Evolutionary conservation across 129 eudicot species (phyloP).

Genomic region (Sambucus nigra): DNA sequence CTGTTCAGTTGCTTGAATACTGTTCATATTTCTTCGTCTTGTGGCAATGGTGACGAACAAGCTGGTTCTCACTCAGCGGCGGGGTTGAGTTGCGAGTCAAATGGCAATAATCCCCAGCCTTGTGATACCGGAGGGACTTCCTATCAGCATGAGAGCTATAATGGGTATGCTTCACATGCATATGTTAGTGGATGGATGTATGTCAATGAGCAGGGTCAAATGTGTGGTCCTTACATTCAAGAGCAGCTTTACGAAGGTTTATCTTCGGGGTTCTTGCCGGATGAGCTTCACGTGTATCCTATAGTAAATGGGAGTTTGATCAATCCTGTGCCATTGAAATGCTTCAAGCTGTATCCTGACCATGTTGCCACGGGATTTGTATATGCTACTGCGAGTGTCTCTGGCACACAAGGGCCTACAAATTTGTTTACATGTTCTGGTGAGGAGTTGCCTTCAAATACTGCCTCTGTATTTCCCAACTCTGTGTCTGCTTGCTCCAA

Average conservation of each 20-base stretch:
- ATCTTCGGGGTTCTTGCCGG: slow-evolving; percentile 71
- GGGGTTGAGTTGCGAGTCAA: slow-evolving; percentile 39
- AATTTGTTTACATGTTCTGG: slow-evolving; percentile 7
- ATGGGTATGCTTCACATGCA: slow-evolving; percentile 22
- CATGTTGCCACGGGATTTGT: slow-evolving; percentile 82
- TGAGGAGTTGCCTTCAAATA: slow-evolving; percentile 10
- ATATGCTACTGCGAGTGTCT: slow-evolving; percentile 28
- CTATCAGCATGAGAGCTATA: slow-evolving; percentile 10
- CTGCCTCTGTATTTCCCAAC: too few relatives aligned
- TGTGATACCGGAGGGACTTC: slow-evolving; percentile 15
- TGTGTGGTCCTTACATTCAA: slow-evolving; percentile 87
- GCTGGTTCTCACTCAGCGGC: slow-evolving; percentile 9
- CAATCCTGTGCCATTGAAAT: slow-evolving; percentile 75
- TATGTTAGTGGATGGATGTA: slow-evolving; percentile 93
- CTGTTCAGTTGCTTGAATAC: neutral
- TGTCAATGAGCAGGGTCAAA: slow-evolving; percentile 66
- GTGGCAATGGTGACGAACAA: slow-evolving; percentile 6
- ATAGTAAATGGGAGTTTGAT: slow-evolving; percentile 44
- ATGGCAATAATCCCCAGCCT: slow-evolving; percentile 24
- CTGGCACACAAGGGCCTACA: slow-evolving; percentile 11
- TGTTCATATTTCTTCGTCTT: slow-evolving; percentile 9
- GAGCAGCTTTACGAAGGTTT: slow-evolving; percentile 85
- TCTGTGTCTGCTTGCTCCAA: slow-evolving; percentile 7
- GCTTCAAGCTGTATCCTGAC: slow-evolving; percentile 74
- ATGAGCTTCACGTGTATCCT: slow-evolving; percentile 78